Evolutionary conservation across 495 filamentous ascomycete genomes (phyloP), one percentile per base, ranked within the genome.

Genomic region (Aspergillus baeticus): DNA sequence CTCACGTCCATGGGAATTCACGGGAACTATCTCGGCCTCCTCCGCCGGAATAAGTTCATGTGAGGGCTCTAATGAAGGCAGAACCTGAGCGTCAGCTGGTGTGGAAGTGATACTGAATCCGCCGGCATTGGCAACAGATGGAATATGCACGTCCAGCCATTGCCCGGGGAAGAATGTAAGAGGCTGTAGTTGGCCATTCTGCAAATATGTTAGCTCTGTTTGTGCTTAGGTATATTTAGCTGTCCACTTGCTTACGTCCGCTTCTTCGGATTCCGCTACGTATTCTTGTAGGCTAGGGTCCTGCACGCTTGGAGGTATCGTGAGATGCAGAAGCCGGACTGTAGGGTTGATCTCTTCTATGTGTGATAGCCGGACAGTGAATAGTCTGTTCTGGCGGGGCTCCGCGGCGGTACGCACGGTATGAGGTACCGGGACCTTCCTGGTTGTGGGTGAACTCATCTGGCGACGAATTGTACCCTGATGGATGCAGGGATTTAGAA

Each of bases 71-170:
- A 65, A 63, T 13, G 60, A 37, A 7, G 73, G 70, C 11, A 76
- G 62, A 10, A 54, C 60, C 36, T 69, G 60, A 45, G 71, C 70
- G 66, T 65, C 72, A 55, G 61, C 72, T 4, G 90, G 90, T 0
- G 88, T 71, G 2, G 89, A 93, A n/a, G 89, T 90, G 50, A 95
- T 89, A 46, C 89, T 94, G 75, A 93, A 96, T 5, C 90, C 91
- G 7, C 90, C 91, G 2, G 90, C 85, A 68, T 85, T 81, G 43
- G 79, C 56, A 42, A 88, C 73, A 23, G 71, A 70, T 0, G 90
- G 88, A 44, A 88, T 77, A 63, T 89, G 83, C 6, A 92, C 84
- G 65, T 97, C 92, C 50, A 97, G 79, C 91, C 91, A 97, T 79
- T 96, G 92, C 33, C 92, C 92, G 1, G 92, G 87, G 23, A 86